Percentiles rank a stretch among this genome's conserved stretches.
phyloP scores from a whole-genome alignment of 441 rosid genomes.

The Capsella rubella region DNA sequence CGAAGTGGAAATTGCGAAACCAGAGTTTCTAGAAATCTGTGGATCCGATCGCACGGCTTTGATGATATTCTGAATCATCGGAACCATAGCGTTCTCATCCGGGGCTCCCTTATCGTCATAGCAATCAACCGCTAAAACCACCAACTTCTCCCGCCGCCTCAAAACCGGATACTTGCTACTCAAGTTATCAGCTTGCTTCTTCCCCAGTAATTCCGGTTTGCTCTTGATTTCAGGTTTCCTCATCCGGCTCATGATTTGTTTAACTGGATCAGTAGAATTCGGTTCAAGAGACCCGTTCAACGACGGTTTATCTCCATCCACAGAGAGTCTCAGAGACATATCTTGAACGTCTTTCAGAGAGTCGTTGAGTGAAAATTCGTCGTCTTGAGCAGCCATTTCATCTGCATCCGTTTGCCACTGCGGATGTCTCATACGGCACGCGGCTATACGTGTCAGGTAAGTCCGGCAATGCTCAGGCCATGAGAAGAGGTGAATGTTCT shows the following conservation, averaged over 20 bases:
- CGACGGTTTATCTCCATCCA: slow-evolving; percentile 84
- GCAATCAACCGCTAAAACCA: slow-evolving; percentile 84
- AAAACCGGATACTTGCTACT: slow-evolving; percentile 78
- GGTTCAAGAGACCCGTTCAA: slow-evolving; percentile 64
- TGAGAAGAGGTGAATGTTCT: slow-evolving; percentile 91
- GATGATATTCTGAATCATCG: slow-evolving; percentile 63
- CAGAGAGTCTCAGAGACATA: slow-evolving; percentile 92
- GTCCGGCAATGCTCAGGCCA: slow-evolving; percentile 99
- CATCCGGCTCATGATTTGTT: slow-evolving; percentile 74
- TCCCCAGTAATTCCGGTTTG: slow-evolving; percentile 55
- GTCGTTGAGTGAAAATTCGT: slow-evolving; percentile 80
- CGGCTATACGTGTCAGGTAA: slow-evolving; percentile 92
- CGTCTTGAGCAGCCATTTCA: slow-evolving; percentile 61
- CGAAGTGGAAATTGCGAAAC: slow-evolving; percentile 82
- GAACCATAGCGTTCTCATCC: slow-evolving; percentile 63
- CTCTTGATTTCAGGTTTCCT: slow-evolving; percentile 57
- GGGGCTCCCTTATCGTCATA: slow-evolving; percentile 67
- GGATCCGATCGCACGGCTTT: slow-evolving; percentile 75
- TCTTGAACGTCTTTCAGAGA: slow-evolving; percentile 92
- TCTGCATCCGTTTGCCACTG: slow-evolving; percentile 96
- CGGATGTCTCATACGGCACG: slow-evolving; percentile 93
- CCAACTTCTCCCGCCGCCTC: slow-evolving; percentile 75
- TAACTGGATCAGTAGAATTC: slow-evolving; percentile 64
- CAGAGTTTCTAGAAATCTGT: slow-evolving; percentile 64
- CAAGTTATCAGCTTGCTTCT: slow-evolving; percentile 54